phyloP scores from a whole-genome alignment of 2,329 filamentous ascomycete genomes.

The Celoporthe dispersa region DNA sequence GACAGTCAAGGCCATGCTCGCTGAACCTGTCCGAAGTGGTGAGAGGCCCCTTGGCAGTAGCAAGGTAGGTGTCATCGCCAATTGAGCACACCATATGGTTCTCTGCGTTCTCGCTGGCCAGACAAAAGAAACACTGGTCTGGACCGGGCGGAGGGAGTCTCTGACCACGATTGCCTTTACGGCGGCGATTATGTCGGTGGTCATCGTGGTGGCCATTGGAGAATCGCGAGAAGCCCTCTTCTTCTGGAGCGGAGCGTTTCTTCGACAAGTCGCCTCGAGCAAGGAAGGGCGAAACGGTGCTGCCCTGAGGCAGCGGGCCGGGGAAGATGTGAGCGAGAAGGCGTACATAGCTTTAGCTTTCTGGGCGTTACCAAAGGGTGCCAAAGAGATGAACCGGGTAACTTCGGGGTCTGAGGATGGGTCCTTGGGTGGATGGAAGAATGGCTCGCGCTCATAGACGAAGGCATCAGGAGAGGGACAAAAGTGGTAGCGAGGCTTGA shows the following conservation, averaged over 20 bases:
- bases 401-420: conserved; percentile 52
- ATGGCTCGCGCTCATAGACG: conserved; percentile 92
- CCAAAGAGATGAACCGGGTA: conserved; percentile 90
- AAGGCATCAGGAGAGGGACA: conserved; percentile 66
- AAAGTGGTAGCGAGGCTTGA: conserved; percentile 95
- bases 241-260: conserved; percentile 57
- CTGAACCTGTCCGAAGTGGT: conserved; percentile 71
- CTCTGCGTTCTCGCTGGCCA: conserved; percentile 82
- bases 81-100: conserved; percentile 91
- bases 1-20: conserved; percentile 69
- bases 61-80: conserved; percentile 84
- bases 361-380: conserved; percentile 71
- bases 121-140: conserved; percentile 90
- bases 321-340: conserved; percentile 69
- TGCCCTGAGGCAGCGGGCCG: conserved; percentile 67
- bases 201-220: conserved; percentile 48
- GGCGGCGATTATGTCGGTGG: conserved; percentile 40
- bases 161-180: conserved; percentile 50
- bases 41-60: conserved; percentile 89
- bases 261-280: conserved; percentile 44
- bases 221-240: conserved; percentile 61
- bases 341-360: conserved; percentile 86
- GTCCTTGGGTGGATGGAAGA: conserved; percentile 66
- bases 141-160: conserved; percentile 67
- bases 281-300: conserved; percentile 76